These are phyloP conservation scores for Hypoxylon sp. DNA, from an alignment of 2,329 filamentous ascomycete species.

Conservation along the genomic window DNA sequence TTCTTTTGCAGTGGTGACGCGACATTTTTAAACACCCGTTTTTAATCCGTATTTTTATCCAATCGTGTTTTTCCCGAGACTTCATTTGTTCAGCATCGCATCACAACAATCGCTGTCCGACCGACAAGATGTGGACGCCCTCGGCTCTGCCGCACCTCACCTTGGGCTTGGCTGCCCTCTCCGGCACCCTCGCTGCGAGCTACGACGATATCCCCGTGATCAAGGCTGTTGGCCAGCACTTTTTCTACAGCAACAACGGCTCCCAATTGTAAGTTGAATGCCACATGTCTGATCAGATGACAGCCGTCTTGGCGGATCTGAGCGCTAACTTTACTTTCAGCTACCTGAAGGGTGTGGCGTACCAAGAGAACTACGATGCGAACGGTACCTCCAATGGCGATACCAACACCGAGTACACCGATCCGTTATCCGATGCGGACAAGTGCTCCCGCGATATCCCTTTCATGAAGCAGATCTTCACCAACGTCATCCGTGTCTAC, in stretches of 20 bases:
- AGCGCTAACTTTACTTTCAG: conserved; percentile 37
- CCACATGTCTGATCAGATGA: background rate
- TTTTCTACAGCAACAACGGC: conserved; percentile 62
- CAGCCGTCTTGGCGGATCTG: conserved; percentile 23
- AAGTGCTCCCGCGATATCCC: conserved; percentile 87
- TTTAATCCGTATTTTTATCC: no score
- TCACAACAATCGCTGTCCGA: background rate
- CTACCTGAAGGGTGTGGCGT: conserved; percentile 93
- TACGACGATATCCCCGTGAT: conserved; percentile 46
- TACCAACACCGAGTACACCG: conserved; percentile 69
- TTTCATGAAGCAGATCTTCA: conserved; percentile 77
- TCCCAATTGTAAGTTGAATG: conserved; percentile 67
- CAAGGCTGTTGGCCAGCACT: conserved; percentile 46
- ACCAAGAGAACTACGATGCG: conserved; percentile 80
- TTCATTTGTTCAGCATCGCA: conserved; percentile 14
- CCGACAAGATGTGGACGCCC: conserved; percentile 42
- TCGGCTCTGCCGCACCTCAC: conserved; percentile 37
- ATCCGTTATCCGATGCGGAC: conserved; percentile 78
- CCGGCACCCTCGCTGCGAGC: conserved; percentile 42
- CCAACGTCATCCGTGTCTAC: conserved; percentile 96
- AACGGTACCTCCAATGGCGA: conserved; percentile 56
- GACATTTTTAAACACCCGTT: no score
- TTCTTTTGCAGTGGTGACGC: conserved; percentile 20
- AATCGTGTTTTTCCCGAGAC: conserved; percentile 13
- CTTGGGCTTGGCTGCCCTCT: conserved; percentile 40